Evolutionary conservation across 148 eudicot species (phyloP), one percentile per base, ranked within the genome.

Genomic region (Salicornia ramosissima): DNA sequence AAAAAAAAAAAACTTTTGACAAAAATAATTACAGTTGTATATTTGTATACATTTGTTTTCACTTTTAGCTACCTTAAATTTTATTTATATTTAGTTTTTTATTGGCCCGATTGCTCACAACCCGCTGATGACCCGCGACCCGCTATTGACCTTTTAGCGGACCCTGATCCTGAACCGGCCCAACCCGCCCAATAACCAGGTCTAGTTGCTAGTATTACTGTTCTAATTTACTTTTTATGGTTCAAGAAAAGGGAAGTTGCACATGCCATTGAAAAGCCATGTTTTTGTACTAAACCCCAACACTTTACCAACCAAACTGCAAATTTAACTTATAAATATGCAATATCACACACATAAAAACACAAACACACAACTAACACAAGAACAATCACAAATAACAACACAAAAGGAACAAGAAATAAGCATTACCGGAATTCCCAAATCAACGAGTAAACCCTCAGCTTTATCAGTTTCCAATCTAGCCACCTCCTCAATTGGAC

Each of bases 401-500:
- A 65, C 47, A 14, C n/a, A 55, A 42, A 53, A 36, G 33, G 28
- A 51, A 28, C 46, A 33, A 65, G 18, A n/a, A 46, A 15, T 16
- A 19, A 25, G 68, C 33, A 43, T 47, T 22, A 88, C 96, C 87
- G 74, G 75, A 70, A 92, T 88, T 40, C 90, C 91, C 76, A 92
- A 75, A 36, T 90, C 79, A 33, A 75, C 74, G 54, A 92, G 96
- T 86, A 92, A 85, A 47, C 78, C 53, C 75, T 86, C 88, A 43
- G 98, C 98, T 57, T 80, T 80, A 71, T 78, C 84, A 67, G 96
- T 85, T 88, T 92, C 87, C 74, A 84, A 71, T 71, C 74, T 85
- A 12, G 96, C 97, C 57, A 92, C 83, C 75, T 90, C 90, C 84
- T 92, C 91, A 76, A 92, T 92, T 10, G 94, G 93, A 66, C 96